Evolutionary conservation across 2,329 filamentous ascomycete species (phyloP), one percentile per base, ranked within the genome.

Genomic region (Cordyceps tenuipes): DNA sequence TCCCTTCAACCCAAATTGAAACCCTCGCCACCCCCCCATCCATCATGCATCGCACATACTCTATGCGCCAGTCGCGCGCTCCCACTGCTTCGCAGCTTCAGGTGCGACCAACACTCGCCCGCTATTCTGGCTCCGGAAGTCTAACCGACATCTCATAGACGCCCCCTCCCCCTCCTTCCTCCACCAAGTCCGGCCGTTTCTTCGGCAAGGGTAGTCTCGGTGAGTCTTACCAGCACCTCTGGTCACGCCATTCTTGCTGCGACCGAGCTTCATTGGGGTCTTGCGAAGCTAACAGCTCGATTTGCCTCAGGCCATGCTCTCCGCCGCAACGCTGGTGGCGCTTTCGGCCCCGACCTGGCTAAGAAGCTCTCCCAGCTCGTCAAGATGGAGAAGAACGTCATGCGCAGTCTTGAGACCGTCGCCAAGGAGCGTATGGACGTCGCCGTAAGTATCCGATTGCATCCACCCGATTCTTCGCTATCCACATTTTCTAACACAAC

Each of bases 351-450:
- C 61, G 94, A 99, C 70, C 86, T 99, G 62, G 89, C 94, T 62
- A 97, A 96, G 84, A 99, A 99, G 83, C 87, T 99, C 64, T 91
- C 92, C 46, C 90, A 96, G 79, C 84, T 99, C 57, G 94, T 99
- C 64, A 99, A 99, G 85, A 99, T 99, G 94, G 94, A 99, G 80
- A 99, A 99, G 86, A 97, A 99, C 73, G 90, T 97, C 61, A 99
- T 99, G 94, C 91, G 94, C 75, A 97, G 91, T 73, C 87, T 97
- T 82, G 94, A 99, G 74, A 82, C 91, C 54, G 94, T 97, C 58
- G 91, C 91, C 50, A 88, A 91, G 70, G 94, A 99, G 81, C 87
- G 94, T 68, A 97, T 97, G 91, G 94, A 97, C 70, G 93, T 97
- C 66, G 94, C 94, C 71, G 91, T 96, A 89, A 71, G 90, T 82